Evolutionary conservation across 352 stramenopile genomes (phyloP), one percentile per base, ranked within the genome.

Genomic region (Phytophthora vignae): DNA sequence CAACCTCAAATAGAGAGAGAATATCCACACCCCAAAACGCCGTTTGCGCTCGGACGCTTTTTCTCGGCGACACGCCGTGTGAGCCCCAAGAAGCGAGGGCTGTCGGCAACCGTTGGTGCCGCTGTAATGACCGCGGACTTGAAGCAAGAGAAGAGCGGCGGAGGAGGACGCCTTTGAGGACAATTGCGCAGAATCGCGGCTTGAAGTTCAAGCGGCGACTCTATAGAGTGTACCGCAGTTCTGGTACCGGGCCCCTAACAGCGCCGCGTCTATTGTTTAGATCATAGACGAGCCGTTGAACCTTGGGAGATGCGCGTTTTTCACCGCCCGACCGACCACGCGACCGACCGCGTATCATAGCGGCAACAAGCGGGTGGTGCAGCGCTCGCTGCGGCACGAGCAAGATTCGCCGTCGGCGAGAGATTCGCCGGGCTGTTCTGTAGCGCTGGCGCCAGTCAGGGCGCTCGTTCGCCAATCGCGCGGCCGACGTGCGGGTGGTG

Each of bases 231-330:
- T 63, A 59, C 54, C 63, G n/a, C 1, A 14, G 17, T 38, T 59
- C 5, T 54, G 63, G 63, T 59, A 59, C 44, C 17, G 0, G 38
- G 4, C 1, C 21, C 49, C 44, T 15, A 62, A 38, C 55, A 60
- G 44, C 69, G 67, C 12, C 67, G 46, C 67, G 67, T 74, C 67
- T 60, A 60, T 53, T 64, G 58, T 68, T 38, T 1, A 12, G 55
- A 49, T 2, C 52, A 58, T 53, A 69, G 25, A 27, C 27, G 29
- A 38, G 54, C 17, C 33, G 10, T 74, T 74, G 67, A 74, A 73
- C 59, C 69, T 69, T 25, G 67, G 31, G 31, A 59, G 50, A 61
- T 73, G 55, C 56, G 67, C 52, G 64, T 71, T 67, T 71, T 67
- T 71, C 40, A 48, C 44, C 19, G 29, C 27, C 57, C 49, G 56